Conservation (phyloP, 2,329 filamentous ascomycete genomes). For the Phialophora macrospora region DNA sequence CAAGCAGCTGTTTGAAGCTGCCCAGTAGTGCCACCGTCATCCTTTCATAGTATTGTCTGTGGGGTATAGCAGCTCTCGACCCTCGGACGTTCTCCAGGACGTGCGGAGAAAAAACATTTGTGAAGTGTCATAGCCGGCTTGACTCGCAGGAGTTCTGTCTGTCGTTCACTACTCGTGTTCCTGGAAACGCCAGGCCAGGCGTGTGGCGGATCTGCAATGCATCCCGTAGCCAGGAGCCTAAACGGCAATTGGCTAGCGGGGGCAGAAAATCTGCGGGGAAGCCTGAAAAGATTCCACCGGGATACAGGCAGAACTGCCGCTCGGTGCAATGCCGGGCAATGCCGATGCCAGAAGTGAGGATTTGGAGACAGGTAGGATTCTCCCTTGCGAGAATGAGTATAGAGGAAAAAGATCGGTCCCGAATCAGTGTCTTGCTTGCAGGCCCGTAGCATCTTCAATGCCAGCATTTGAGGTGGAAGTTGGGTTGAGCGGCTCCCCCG, state of each 20-base stretch:
- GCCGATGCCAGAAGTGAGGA: background rate
- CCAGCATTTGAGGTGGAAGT: constrained; percentile 33
- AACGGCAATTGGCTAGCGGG: constrained; percentile 18
- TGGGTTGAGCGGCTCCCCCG: constrained; percentile 53
- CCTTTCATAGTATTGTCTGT: constrained; percentile 8
- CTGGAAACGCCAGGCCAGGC: background rate
- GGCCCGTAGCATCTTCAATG: constrained; percentile 41
- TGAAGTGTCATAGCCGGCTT: constrained; percentile 17
- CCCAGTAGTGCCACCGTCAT: background rate
- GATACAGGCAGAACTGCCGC: background rate
- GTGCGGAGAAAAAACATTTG: constrained; percentile 11
- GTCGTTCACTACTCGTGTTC: background rate
- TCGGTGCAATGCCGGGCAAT: constrained; percentile 11
- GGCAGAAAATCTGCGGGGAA: constrained; percentile 29
- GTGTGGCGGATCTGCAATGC: constrained; percentile 18
- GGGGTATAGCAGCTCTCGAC: constrained; percentile 17
- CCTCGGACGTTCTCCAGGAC: background rate
- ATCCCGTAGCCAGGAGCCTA: constrained; percentile 3
- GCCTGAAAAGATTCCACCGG: constrained; percentile 1
- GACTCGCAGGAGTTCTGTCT: too few species aligned
- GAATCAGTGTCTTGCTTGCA: constrained; percentile 50
- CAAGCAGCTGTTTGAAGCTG: background rate
- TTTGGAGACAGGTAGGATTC: background rate
- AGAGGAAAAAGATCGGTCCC: background rate
- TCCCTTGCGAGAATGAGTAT: background rate